Base-by-base conservation (phyloP, 352 stramenopile genomes). In the Phytophthora sp. region DNA sequence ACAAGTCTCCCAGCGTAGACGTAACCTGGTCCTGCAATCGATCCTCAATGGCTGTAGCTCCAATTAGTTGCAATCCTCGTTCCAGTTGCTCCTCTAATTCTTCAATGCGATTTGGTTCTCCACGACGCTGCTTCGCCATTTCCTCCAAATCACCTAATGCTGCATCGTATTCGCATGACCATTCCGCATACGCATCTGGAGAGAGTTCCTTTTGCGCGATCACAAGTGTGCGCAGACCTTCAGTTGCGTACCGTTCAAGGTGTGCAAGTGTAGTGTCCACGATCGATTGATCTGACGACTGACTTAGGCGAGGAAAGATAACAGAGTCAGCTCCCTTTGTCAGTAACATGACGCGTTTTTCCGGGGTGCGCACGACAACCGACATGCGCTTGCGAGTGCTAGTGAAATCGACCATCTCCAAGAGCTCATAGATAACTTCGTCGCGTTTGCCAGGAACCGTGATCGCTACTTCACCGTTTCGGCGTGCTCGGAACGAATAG, bases 351-450 rank as follows among this genome's bases (percentile, higher is more conserved):
- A 95, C 65, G 8, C 79, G 75, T 35, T 80, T 77, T 37, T 90
- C 82, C 0, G 79, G 77, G 0, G 81, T 87, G 32, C 95, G 79
- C 11, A 99, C 86, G n/a, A 99, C 72, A 17, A 99, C 96, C 5
- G 94, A 99, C 97, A 99, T 99, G 48, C 98, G 81, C 76, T 99
- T 99, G 24, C 97, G 82, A n/a, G 97, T 91, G 46, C 92, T 98
- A 48, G 98, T 97, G 73, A 99, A 99, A 59, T 99, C 97, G 64
- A 99, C 98, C 55, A 99, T 89, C 37, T 98, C 94, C 32, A 99
- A 79, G 24, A 99, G 70, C 28, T 93, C 77, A 52, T 91, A 97
- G n/a, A 76, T 58, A 2, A 86, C 62, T 15, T 87, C 82, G 0
- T 74, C 66, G 9, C 51, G 52, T 21, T 48, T 57, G 34, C 55